Conservation (phyloP, 176 grass and related monocot genomes). For the Avena atlantica region DNA sequence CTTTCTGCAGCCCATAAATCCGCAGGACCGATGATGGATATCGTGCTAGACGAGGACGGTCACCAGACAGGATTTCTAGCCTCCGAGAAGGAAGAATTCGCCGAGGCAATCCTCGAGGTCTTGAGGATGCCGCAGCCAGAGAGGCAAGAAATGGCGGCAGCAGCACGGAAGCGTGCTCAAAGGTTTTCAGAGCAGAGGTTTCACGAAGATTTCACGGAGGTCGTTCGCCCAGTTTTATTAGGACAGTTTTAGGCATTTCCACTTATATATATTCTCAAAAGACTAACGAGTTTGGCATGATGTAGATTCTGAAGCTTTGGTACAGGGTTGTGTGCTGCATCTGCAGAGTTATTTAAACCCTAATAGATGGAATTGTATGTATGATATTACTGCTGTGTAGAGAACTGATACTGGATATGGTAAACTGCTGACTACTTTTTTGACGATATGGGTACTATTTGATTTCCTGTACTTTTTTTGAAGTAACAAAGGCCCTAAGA, state of each 20-base stretch:
- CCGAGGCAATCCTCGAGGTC: slow-evolving; percentile 69
- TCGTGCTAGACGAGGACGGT: slow-evolving; percentile 75
- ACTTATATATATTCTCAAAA: background rate
- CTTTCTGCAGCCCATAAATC: slow-evolving; percentile 81
- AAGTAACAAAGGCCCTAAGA: background rate
- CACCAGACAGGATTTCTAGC: slow-evolving; percentile 82
- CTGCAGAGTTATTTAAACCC: background rate
- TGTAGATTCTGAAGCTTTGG: slow-evolving; percentile 6
- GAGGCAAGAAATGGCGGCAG: slow-evolving; percentile 68
- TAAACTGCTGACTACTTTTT: background rate
- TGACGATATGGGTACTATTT: background rate
- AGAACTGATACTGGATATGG: background rate
- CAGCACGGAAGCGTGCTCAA: slow-evolving; percentile 73
- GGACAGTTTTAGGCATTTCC: background rate
- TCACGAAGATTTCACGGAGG: slow-evolving; percentile 68
- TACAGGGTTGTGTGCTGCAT: slow-evolving; percentile 14
- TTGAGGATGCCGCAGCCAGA: slow-evolving; percentile 69
- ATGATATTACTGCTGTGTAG: slow-evolving; percentile 22
- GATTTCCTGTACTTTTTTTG: background rate
- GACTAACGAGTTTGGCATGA: slow-evolving; percentile 10
- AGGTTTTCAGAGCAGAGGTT: slow-evolving; percentile 88
- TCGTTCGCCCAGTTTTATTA: slow-evolving; percentile 56
- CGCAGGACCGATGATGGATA: slow-evolving; percentile 93
- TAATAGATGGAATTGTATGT: background rate
- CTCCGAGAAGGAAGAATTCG: slow-evolving; percentile 68